These are phyloP conservation scores for Lavandula angustifolia DNA, from an alignment of 257 asterid genomes.

Conservation along the genomic window DNA sequence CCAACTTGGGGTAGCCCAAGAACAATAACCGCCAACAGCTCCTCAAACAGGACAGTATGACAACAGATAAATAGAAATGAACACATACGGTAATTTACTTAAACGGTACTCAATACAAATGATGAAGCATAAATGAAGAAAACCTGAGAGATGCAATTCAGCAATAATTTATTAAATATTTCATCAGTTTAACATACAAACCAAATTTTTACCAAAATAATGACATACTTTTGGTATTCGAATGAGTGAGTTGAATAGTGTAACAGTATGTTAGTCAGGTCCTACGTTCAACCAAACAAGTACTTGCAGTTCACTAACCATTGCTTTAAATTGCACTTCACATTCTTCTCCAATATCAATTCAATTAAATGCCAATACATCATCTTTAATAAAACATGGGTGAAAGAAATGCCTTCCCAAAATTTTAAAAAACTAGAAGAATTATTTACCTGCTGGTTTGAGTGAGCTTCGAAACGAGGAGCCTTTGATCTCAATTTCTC, in stretches of 20 bases:
- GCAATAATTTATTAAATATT: neutral
- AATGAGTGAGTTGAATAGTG: too few relatives aligned
- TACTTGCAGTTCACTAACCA: too few relatives aligned
- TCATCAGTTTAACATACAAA: neutral
- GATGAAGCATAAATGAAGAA: slow-evolving; percentile 10
- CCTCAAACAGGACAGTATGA: neutral
- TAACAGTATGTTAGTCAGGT: too few relatives aligned
- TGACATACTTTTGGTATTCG: too few relatives aligned
- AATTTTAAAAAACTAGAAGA: slow-evolving; percentile 6
- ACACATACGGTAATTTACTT: neutral
- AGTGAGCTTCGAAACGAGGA: slow-evolving; percentile 77
- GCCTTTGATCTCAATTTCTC: slow-evolving; percentile 86
- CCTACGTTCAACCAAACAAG: too few relatives aligned
- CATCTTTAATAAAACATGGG: too few relatives aligned
- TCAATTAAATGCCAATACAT: too few relatives aligned
- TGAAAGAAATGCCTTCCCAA: too few relatives aligned
- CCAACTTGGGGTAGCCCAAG: too few relatives aligned
- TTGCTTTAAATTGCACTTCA: too few relatives aligned
- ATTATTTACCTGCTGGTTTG: slow-evolving; percentile 67
- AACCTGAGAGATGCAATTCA: neutral
- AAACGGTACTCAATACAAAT: neutral
- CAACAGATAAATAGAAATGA: neutral
- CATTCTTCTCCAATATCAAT: too few relatives aligned
- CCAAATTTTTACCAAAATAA: neutral
- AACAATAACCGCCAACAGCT: too few relatives aligned